phyloP scores from a whole-genome alignment of 805 yeast genomes.

The Candida adriatica region DNA sequence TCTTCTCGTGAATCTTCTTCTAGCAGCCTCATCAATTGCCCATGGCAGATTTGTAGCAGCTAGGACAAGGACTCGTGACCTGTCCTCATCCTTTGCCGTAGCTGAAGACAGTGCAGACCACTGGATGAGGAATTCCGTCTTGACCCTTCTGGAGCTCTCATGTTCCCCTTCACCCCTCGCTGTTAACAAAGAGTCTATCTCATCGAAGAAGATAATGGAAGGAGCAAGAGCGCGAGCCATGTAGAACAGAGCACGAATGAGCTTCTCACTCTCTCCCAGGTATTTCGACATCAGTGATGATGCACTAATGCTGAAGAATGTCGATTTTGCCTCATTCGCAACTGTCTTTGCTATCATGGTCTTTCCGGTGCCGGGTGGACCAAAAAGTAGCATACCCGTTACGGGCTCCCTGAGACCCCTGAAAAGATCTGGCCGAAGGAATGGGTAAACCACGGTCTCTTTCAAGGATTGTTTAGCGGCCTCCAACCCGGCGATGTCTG shows the following conservation, averaged over 20 bases:
- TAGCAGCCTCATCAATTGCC: slow-evolving; percentile 96
- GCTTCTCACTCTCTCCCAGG: slow-evolving; percentile 89
- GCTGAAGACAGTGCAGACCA: slow-evolving; percentile 84
- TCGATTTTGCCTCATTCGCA: slow-evolving; percentile 89
- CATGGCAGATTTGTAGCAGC: slow-evolving; percentile 97
- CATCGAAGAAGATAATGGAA: slow-evolving; percentile 91
- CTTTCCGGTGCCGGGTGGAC: slow-evolving; percentile 99
- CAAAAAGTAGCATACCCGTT: slow-evolving; percentile 91
- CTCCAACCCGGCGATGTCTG: slow-evolving; percentile 88
- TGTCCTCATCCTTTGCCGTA: slow-evolving; percentile 56
- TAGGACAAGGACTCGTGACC: slow-evolving; percentile 66
- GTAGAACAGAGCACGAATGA: slow-evolving; percentile 81
- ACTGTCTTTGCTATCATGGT: slow-evolving; percentile 97
- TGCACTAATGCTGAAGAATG: slow-evolving; percentile 87
- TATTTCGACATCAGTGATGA: slow-evolving; percentile 83
- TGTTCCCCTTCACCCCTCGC: slow-evolving; percentile 72
- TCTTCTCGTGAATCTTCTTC: slow-evolving; percentile 85
- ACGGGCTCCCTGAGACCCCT: slow-evolving; percentile 91
- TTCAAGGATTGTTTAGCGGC: slow-evolving; percentile 83
- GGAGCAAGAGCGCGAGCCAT: slow-evolving; percentile 85
- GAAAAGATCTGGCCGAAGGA: slow-evolving; percentile 87
- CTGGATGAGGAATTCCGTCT: slow-evolving; percentile 88
- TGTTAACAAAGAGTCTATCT: slow-evolving; percentile 85
- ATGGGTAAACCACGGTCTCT: slow-evolving; percentile 95
- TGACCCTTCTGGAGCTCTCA: slow-evolving; percentile 84